These are phyloP conservation scores for Mucor lusitanicus DNA, from an alignment of 371 early-diverging fungal species.

Conservation along the genomic window DNA sequence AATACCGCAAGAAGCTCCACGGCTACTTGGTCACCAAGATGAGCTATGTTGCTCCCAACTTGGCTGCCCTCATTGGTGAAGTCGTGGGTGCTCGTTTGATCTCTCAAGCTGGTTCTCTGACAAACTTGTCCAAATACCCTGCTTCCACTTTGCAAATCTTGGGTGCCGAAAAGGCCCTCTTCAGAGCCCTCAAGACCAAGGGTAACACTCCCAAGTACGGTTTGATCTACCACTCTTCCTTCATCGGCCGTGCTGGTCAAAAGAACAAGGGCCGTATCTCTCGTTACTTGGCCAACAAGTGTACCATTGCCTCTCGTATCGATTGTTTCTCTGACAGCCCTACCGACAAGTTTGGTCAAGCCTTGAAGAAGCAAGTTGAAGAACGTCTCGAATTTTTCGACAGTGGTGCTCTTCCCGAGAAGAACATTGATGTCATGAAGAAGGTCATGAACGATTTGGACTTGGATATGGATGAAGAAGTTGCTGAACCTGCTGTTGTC, in stretches of 20 bases:
- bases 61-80: conserved; percentile 97
- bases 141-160: conserved; percentile 98
- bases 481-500: not conserved
- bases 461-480: conserved; percentile 62
- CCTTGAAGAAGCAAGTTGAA: conserved; percentile 95
- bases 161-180: conserved; percentile 99
- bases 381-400: conserved; percentile 95
- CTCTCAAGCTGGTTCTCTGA: conserved; percentile 95
- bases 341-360: conserved; percentile 92
- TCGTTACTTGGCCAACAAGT: conserved; percentile 98
- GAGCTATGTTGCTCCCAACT: conserved; percentile 97
- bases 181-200: conserved; percentile 96
- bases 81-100: conserved; percentile 95
- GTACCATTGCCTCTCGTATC: conserved; percentile 96
- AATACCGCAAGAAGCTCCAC: conserved; percentile 91
- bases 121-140: conserved; percentile 96
- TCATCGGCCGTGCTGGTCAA: conserved; percentile 91
- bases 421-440: conserved; percentile 95
- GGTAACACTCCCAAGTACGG: conserved; percentile 99
- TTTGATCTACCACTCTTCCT: conserved; percentile 95
- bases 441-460: conserved; percentile 77
- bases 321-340: conserved; percentile 94
- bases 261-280: conserved; percentile 99
- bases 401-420: conserved; percentile 82
- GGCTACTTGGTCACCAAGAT: conserved; percentile 94